Base-by-base conservation (phyloP, 2,329 filamentous ascomycete genomes). In the Zymoseptoria tritici region DNA sequence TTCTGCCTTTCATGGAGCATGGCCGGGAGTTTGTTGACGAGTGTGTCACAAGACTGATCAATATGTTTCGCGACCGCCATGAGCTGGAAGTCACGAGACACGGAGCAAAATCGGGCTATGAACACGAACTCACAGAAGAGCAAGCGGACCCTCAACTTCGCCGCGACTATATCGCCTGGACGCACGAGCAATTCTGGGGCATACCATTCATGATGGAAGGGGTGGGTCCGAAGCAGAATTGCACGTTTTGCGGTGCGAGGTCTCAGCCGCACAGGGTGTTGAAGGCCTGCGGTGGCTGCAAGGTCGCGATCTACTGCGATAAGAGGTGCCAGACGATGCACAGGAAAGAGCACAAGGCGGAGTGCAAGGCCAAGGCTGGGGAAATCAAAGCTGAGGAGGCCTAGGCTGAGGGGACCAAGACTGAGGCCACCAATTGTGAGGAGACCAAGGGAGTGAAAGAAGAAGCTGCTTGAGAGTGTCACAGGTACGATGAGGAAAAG, bases 341-440 rank as follows among this genome's bases (percentile, higher is more conserved):
- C 46, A 56, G 57, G 54, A 55, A 42, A 5, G 31, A 20, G 36
- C 56, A 58, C 22, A 58, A 58, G 56, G 19, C 2, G 50, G 21
- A 49, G 7, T 54, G 56, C 16, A 58, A 54, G 31, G 19, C 51
- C 2, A 46, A 46, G 36, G 36, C 36, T 36, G 13, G 13, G 9
- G 31, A 36, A 9, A 36, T 2, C 31, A 36, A 36, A 4, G 31
- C 31, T 13, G 22, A 24, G 22, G 22, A 24, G 22, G 5, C 22
- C 22, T 4, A 24, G 22, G 22, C 22, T 24, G 22, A 24, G 21
- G 21, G 21, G 4, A 22, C 21, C 2, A 22, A 22, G 21, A 22
- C 21, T 22, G 21, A 22, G 21, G 21, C 4, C 2, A 36, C 13
- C 4, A 36, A 9, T 6, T 6, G 7, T 9, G 13, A 42, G 11